Evolutionary conservation across 2,329 filamentous ascomycete genomes (phyloP).

Genomic region (Samsoniella hepiali): DNA sequence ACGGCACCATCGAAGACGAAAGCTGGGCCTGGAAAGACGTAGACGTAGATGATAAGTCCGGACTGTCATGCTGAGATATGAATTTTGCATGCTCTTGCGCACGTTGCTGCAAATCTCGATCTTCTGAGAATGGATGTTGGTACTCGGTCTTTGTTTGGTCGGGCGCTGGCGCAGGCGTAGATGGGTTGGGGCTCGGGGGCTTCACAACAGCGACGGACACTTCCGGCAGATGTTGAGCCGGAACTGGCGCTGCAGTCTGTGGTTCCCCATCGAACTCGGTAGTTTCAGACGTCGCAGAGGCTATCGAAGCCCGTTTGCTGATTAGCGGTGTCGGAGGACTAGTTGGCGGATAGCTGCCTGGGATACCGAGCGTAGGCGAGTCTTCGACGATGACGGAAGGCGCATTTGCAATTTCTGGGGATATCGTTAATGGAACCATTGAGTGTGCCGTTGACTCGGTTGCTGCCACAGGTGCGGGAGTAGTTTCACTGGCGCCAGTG

Average conservation of each 20-base stretch:
- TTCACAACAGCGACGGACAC: slow-evolving; percentile 28
- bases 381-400: slow-evolving; percentile 34
- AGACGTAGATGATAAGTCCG: background rate
- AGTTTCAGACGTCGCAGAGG: slow-evolving; percentile 57
- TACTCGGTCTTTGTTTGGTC: slow-evolving; percentile 41
- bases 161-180: slow-evolving; percentile 18
- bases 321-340: slow-evolving; percentile 40
- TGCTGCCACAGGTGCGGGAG: background rate
- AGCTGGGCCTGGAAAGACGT: background rate
- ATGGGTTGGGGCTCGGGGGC: slow-evolving; percentile 29
- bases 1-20: background rate
- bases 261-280: slow-evolving; percentile 74
- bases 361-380: slow-evolving; percentile 65
- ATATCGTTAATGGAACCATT: slow-evolving; percentile 16
- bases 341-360: slow-evolving; percentile 55
- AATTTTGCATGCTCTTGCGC: slow-evolving; percentile 13
- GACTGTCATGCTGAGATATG: background rate
- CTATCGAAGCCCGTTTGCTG: slow-evolving; percentile 53
- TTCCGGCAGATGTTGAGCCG: slow-evolving; percentile 29
- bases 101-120: slow-evolving; percentile 26
- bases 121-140: slow-evolving; percentile 50
- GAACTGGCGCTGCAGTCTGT: slow-evolving; percentile 54
- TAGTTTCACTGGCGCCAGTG: slow-evolving; percentile 5
- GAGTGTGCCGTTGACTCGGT: background rate
- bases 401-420: slow-evolving; percentile 13